Base-by-base conservation (phyloP, 2,329 filamentous ascomycete species). In the Blastomyces emzantsi region DNA sequence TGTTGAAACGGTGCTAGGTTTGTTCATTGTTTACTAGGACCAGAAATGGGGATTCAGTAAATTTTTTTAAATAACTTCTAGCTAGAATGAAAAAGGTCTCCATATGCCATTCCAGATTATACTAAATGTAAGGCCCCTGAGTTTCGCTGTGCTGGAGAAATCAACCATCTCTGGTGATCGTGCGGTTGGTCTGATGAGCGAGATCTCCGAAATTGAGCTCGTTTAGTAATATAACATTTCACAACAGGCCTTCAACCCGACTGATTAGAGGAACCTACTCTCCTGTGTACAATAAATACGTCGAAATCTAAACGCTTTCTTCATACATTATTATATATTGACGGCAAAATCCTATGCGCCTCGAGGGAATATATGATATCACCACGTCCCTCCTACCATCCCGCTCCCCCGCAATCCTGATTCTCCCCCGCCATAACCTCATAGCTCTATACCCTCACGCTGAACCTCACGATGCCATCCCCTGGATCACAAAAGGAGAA, bases 401-500 rank as follows among this genome's bases (percentile, higher is more conserved):
- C 52, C 22, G 19, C 62, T 58, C 62, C 62, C 62, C 60, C 55
- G 56, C 62, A 57, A 51, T 33, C 51, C 45, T 47, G 6, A 36
- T 7, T 41, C 13, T 41, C 58, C 25, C 9, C 52, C 57, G 25
- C 22, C 33, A 28, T 22, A 41, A 30, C 25, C 36, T 63, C 58
- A 56, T 33, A 3, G 3, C 39, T 30, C 25, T 30, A 60, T 36
- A 49, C 19, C 56, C 15, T 13, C 43, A 49, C 13, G n/a, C 39
- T 13, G 17, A 49, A 22, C 15, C 39, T 57, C 36, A 49, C 45
- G 13, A n/a, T 54, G 28, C 33, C 28, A 60, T 11, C 58, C 61
- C 54, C 54, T 64, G 28, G 41, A 43, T 33, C 45, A 56, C 64
- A n/a, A 19, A 60, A 60, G 49, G 59, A 65, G 28, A 69, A 49